Percentiles rank a stretch among this genome's conserved stretches.
phyloP scores from a whole-genome alignment of 345 rosid species.

The Tarenaya hassleriana region DNA sequence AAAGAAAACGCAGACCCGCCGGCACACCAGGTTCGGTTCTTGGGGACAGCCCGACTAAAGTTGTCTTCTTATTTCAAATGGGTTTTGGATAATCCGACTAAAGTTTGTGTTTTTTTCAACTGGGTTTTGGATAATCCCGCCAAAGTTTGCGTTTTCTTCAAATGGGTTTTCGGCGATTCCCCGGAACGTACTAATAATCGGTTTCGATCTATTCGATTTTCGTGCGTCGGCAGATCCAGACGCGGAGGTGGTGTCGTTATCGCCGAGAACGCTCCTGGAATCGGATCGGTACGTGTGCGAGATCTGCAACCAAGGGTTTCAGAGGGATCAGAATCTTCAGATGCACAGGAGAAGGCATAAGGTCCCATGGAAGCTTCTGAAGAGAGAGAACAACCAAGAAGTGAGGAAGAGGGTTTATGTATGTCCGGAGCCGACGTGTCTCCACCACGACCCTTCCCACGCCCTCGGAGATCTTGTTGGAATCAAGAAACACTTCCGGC shows the following conservation, averaged over 20 bases:
- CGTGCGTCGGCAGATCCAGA: constrained; percentile 93
- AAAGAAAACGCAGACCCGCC: constrained; percentile 78
- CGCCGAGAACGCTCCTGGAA: constrained; percentile 83
- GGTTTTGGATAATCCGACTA: constrained; percentile 13
- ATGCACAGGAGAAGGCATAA: constrained; percentile 95
- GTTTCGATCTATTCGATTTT: no score
- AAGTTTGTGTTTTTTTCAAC: not conserved
- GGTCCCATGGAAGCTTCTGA: constrained; percentile 97
- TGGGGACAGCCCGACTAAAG: not conserved
- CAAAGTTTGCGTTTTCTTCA: not conserved
- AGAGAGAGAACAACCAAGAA: constrained; percentile 60
- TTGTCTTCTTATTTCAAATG: not conserved
- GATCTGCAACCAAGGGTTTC: constrained; percentile 98
- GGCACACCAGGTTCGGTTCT: constrained; percentile 69
- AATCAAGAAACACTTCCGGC: constrained; percentile 82
- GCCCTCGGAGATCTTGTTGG: constrained; percentile 97
- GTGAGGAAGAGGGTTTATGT: constrained; percentile 78
- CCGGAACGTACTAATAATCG: no score
- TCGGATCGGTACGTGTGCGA: constrained; percentile 93
- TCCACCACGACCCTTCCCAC: constrained; percentile 91
- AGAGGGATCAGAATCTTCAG: constrained; percentile 94
- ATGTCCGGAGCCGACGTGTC: constrained; percentile 88
- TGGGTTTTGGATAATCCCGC: constrained; percentile 16
- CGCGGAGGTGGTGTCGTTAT: constrained; percentile 84
- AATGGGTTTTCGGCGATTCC: not conserved